Base-by-base conservation (phyloP, 345 rosid genomes). In the Psidium friedrichsthalianum region DNA sequence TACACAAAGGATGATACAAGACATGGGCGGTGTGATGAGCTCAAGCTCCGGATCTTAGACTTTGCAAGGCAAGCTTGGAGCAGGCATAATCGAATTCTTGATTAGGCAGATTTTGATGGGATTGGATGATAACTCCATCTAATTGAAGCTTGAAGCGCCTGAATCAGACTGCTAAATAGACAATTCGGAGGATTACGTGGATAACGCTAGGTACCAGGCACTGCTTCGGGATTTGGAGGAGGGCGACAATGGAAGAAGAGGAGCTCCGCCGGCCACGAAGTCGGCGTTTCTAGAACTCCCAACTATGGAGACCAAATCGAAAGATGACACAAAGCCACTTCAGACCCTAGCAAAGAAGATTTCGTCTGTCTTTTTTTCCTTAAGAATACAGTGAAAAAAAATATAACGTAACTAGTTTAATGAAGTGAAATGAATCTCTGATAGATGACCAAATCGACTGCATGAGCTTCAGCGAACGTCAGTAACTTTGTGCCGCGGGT, bases 21-120 rank as follows among this genome's bases (percentile, higher is more conserved):
- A 85, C 88, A 93, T 57, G 88, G 92, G 89, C 85, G 88, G 82
- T 90, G 91, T 15, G 93, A 89, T 69, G 69, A 86, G 51, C 89
- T 92, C 42, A 92, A 89, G 25, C 87, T 89, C 15, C 90, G 90
- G 82, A 88, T 92, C 89, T 90, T 91, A 6, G 93, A 92, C 82
- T 85, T 88, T 21, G 91, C 94, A 51, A 88, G 90, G 32, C 87
- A 92, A 56, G 84, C 92, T 5, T 87, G 94, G 83, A 87, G 91
- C 21, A 93, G 96, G 22, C 83, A 94, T 21, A 95, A 93, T 83
- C 89, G 95, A 86, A 93, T 93, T 87, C 94, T 93, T 5, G 95
- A 93, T 74, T 93, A 93, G 96, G 92, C 93, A 92, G 94, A 92
- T 94, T 58, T 78, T 92, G 53, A 91, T 93, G 96, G 95, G 94